phyloP scores from a whole-genome alignment of 148 eudicot genomes.

The Tetragonia tetragonoides region DNA sequence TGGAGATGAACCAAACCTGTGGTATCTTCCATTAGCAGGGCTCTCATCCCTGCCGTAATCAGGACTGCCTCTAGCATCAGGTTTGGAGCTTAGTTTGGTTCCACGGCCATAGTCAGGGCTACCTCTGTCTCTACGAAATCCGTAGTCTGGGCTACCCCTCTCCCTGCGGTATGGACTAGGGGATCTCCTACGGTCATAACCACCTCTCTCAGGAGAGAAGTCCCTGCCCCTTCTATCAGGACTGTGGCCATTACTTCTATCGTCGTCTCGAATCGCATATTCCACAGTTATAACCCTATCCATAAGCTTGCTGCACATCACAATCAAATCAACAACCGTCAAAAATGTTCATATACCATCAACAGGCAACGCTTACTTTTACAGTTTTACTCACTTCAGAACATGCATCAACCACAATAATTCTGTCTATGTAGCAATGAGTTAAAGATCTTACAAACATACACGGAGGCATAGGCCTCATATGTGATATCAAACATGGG shows the following conservation, averaged over 20 bases:
- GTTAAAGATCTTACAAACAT: background rate
- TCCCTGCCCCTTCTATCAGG: conserved; percentile 65
- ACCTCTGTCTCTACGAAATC: conserved; percentile 39
- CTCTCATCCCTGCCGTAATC: conserved; percentile 47
- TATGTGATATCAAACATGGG: background rate
- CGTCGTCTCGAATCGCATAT: conserved; percentile 74
- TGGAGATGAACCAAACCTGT: conserved; percentile 21
- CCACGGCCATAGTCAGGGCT: conserved; percentile 80
- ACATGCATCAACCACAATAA: background rate
- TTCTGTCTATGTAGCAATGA: background rate
- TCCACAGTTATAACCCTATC: conserved; percentile 83
- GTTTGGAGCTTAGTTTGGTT: conserved; percentile 30
- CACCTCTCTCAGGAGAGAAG: conserved; percentile 48
- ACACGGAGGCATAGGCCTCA: background rate
- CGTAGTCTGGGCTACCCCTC: conserved; percentile 55
- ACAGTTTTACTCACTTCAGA: too few relatives aligned
- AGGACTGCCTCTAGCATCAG: conserved; percentile 50
- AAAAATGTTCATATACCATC: background rate
- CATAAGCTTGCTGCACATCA: conserved; percentile 58
- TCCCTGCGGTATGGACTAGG: conserved; percentile 61
- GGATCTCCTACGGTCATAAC: conserved; percentile 46
- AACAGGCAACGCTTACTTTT: background rate
- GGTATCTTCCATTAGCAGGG: conserved; percentile 44
- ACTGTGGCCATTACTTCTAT: conserved; percentile 46
- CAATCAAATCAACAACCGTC: conserved; percentile 19